Evolutionary conservation across 495 filamentous ascomycete species (phyloP), one percentile per base, ranked within the genome.

Genomic region (Trichocladium uniseriatum): DNA sequence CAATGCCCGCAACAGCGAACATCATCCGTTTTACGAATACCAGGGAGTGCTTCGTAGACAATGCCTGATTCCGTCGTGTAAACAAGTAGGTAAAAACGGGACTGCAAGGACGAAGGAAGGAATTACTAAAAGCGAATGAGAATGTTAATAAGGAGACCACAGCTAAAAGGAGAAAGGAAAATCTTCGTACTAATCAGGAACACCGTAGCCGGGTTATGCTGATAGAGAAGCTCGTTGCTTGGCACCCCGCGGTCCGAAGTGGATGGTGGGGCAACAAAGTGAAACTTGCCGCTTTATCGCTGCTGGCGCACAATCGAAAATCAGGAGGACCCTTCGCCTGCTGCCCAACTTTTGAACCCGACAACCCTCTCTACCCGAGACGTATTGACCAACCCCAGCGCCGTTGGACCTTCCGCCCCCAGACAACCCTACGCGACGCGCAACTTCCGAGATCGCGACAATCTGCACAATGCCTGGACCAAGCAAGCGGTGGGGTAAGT

Each of bases 401-500:
- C 6, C 18, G 4, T 10, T 10, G 10, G 31, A 19, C 35, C 14
- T 15, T 16, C 11, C 7, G n/a, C 48, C 19, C 29, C 14, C 16
- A 20, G 21, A 38, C 35, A 31, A 5, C 43, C 15, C 18, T 37
- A 22, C 21, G 16, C 21, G 38, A 41, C 31, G 8, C 29, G 20
- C 32, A 31, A 28, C 10, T 11, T 22, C 2, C 16, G 29, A 18
- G n/a, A 11, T 13, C 28, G 10, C 15, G 13, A 15, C 13, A 32
- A 6, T 7, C 27, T 38, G 8, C 39, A 48, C 18, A 21, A 66
- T 66, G 63, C 45, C 63, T 52, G 55, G 51, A 28, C 61, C 61
- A 27, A 50, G 13, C 10, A 66, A 66, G 52, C 56, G 47, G 56
- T 64, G 63, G 63, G 63, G 63, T 66, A 64, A 60, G 63, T 60